These are phyloP conservation scores for Aspergillus udagawae DNA, from an alignment of 2,329 filamentous ascomycete genomes.

Conservation along the genomic window DNA sequence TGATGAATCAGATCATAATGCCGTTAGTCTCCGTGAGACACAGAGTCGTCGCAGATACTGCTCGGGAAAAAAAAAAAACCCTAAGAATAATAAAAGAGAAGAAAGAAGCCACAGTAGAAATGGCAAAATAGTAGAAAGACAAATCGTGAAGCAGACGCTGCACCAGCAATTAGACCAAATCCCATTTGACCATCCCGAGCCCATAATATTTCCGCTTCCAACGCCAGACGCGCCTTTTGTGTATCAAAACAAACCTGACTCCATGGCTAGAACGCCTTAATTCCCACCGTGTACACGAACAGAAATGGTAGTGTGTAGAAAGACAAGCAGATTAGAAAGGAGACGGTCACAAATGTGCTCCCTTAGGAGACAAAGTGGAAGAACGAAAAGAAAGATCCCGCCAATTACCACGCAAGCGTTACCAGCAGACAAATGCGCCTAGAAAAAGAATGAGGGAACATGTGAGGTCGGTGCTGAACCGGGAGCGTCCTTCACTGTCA, in stretches of 20 bases:
- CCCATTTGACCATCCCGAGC: constrained; percentile 9
- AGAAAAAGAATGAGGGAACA: constrained; percentile 18
- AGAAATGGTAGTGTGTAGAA: neutral
- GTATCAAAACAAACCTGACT: constrained; percentile 11
- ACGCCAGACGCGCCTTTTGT: constrained; percentile 20
- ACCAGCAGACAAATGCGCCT: too few species aligned
- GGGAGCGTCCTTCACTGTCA: constrained; percentile 30
- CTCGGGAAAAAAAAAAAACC: constrained; percentile 1
- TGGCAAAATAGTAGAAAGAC: constrained; percentile 17
- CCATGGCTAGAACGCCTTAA: constrained; percentile 18
- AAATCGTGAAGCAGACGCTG: constrained; percentile 23
- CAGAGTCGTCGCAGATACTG: constrained; percentile 4
- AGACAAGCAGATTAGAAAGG: constrained; percentile 6
- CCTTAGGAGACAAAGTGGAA: constrained; percentile 1
- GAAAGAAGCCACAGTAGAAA: constrained; percentile 11
- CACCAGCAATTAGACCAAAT: constrained; percentile 11
- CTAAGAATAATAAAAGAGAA: neutral
- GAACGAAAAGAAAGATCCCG: neutral
- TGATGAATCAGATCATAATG: constrained; percentile 3
- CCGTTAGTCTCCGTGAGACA: neutral
- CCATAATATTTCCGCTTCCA: constrained; percentile 19
- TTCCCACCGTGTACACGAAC: constrained; percentile 20
- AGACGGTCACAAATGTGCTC: constrained; percentile 8
- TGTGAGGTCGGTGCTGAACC: constrained; percentile 25
- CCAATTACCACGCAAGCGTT: neutral